phyloP scores from a whole-genome alignment of 192 early-diverging fungal species.

The Gamsiella multidivaricata region DNA sequence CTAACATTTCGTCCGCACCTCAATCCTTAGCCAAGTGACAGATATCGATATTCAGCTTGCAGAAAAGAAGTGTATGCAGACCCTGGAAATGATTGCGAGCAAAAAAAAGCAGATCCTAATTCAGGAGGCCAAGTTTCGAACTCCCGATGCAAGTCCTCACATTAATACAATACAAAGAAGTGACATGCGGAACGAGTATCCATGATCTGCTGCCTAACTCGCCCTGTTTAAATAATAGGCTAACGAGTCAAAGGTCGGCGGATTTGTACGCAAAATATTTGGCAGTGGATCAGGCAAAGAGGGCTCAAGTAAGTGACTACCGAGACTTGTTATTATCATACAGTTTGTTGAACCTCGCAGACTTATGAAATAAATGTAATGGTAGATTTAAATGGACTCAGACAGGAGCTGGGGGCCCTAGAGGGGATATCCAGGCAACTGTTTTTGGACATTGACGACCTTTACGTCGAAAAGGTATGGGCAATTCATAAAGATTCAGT shows the following conservation, averaged over 20 bases:
- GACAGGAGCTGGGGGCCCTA: slow-evolving; percentile 64
- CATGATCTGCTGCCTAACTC: background rate
- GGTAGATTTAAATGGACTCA: slow-evolving; percentile 60
- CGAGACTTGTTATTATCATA: background rate
- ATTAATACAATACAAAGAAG: too few species aligned
- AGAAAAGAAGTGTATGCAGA: slow-evolving; percentile 75
- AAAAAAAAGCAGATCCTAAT: slow-evolving; percentile 72
- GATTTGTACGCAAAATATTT: slow-evolving; percentile 68
- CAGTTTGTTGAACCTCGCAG: too few species aligned
- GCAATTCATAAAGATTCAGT: too few species aligned
- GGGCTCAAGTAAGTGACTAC: slow-evolving; percentile 25
- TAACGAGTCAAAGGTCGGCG: slow-evolving; percentile 59
- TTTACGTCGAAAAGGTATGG: slow-evolving; percentile 77
- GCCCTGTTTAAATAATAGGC: slow-evolving; percentile 7
- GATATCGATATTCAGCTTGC: slow-evolving; percentile 66
- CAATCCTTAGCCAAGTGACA: slow-evolving; percentile 50
- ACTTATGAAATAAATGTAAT: too few species aligned
- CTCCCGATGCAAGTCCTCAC: slow-evolving; percentile 16
- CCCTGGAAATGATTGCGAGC: slow-evolving; percentile 70
- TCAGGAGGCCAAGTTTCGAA: slow-evolving; percentile 24
- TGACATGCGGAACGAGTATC: too few species aligned
- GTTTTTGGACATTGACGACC: slow-evolving; percentile 82
- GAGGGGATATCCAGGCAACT: slow-evolving; percentile 77
- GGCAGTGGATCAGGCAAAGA: slow-evolving; percentile 44
- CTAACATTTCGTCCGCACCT: too few species aligned